Evolutionary conservation across 768 basidiomycete genomes (phyloP).

Genomic region (Pleurotus cornucopiae): DNA sequence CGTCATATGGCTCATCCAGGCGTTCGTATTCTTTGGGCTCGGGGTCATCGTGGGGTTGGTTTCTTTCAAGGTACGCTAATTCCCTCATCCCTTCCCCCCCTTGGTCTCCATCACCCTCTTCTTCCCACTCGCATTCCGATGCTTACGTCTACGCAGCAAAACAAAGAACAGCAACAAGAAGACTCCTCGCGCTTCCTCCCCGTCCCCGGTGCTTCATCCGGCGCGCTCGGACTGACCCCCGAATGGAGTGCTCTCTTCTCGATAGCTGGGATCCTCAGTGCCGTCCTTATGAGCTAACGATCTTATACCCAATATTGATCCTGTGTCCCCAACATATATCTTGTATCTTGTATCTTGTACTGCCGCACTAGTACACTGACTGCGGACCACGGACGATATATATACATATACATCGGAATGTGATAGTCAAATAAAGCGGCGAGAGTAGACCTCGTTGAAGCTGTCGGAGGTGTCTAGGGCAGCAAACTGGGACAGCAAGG

Average conservation of each 20-base stretch:
- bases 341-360: neutral
- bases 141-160: constrained; percentile 24
- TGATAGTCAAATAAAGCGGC: too few species aligned
- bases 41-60: constrained; percentile 77
- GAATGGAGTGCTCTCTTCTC: neutral
- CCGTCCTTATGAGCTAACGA: neutral
- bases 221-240: neutral
- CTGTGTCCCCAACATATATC: neutral
- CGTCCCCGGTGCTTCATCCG: constrained; percentile 36
- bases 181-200: constrained; percentile 58
- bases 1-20: constrained; percentile 78
- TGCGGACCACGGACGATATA: neutral
- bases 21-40: constrained; percentile 68
- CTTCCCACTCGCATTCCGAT: too few species aligned
- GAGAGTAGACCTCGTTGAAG: too few species aligned
- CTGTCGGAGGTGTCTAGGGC: too few species aligned
- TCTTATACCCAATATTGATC: neutral
- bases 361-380: neutral
- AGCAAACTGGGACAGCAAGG: too few species aligned
- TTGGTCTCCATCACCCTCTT: constrained; percentile 43
- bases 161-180: constrained; percentile 31
- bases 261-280: neutral
- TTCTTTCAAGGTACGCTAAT: constrained; percentile 68
- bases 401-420: too few species aligned
- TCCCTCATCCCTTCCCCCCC: neutral